Conservation (phyloP, 139 green algal species). For the Coelastrella sp. region DNA sequence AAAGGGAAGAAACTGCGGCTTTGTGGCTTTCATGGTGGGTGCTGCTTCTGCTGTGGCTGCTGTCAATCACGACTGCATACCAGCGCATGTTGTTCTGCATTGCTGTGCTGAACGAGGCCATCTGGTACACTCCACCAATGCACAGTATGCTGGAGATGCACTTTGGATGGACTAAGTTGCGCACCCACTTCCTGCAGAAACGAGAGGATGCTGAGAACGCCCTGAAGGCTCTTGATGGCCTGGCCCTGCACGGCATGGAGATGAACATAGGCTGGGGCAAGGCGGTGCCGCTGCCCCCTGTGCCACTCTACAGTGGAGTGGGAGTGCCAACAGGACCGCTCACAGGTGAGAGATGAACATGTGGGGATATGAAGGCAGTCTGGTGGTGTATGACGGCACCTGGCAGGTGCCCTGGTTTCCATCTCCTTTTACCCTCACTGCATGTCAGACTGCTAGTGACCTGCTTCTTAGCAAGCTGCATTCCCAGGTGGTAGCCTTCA, state of each 20-base stretch:
- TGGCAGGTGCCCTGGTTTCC: too few relatives aligned
- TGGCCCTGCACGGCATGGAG: conserved; percentile 80
- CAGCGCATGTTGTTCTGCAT: not conserved
- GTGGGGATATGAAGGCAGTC: not conserved
- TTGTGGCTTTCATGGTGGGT: conserved; percentile 97
- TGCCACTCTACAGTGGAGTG: conserved; percentile 76
- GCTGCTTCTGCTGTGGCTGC: not conserved
- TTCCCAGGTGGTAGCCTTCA: too few relatives aligned
- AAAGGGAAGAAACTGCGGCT: conserved; percentile 91
- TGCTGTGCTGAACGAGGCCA: not conserved
- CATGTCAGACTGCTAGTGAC: too few relatives aligned
- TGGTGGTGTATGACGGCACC: not conserved
- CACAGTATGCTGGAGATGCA: not conserved
- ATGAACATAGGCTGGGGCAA: conserved; percentile 97
- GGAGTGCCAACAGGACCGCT: conserved; percentile 44
- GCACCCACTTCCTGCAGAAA: conserved; percentile 57
- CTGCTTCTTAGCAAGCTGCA: too few relatives aligned
- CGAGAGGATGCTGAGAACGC: conserved; percentile 80
- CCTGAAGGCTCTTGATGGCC: conserved; percentile 84
- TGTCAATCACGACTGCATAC: not conserved
- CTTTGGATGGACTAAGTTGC: not conserved
- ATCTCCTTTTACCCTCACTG: too few relatives aligned
- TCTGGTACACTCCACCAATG: not conserved
- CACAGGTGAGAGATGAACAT: not conserved
- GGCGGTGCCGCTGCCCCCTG: conserved; percentile 80